Percentiles rank a stretch among this genome's conserved stretches.
These are phyloP conservation scores for Daldinia caldariorum DNA, from an alignment of 495 filamentous ascomycete genomes.

Conservation along the genomic window DNA sequence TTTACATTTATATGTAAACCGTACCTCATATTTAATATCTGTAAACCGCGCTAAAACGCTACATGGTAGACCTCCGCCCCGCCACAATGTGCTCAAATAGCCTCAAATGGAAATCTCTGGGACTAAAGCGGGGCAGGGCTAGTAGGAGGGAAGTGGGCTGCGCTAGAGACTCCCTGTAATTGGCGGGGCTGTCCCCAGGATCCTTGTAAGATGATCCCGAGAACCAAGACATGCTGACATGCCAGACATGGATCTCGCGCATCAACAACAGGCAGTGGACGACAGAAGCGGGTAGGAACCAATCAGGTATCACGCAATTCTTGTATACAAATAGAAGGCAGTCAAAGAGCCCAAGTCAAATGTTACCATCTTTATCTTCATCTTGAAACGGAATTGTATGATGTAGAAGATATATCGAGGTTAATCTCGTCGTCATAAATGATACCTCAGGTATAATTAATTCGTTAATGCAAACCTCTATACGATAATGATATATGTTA, in stretches of 20 bases:
- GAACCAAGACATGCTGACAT: constrained; percentile 19
- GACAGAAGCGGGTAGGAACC: not conserved
- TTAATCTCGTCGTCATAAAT: not conserved
- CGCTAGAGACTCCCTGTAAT: not conserved
- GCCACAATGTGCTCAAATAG: constrained; percentile 62
- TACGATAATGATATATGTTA: not conserved
- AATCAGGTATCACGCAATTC: not conserved
- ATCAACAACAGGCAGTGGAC: too few species aligned
- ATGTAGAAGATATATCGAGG: too few species aligned
- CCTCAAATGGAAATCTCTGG: constrained; percentile 44
- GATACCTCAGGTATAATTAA: too few species aligned
- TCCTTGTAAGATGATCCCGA: constrained; percentile 18
- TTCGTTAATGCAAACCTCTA: too few species aligned
- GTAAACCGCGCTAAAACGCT: constrained; percentile 1
- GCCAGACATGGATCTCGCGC: constrained; percentile 15
- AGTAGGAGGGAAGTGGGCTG: not conserved
- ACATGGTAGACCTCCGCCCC: too few species aligned
- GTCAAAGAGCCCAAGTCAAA: too few species aligned
- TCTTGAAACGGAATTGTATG: too few species aligned
- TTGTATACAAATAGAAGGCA: too few species aligned
- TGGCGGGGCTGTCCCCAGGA: constrained; percentile 9
- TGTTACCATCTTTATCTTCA: too few species aligned
- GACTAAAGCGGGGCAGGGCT: not conserved
- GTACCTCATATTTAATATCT: not conserved
- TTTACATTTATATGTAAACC: too few species aligned